phyloP scores from a whole-genome alignment of 2,329 filamentous ascomycete genomes.

The Diaporthe aspalathi region DNA sequence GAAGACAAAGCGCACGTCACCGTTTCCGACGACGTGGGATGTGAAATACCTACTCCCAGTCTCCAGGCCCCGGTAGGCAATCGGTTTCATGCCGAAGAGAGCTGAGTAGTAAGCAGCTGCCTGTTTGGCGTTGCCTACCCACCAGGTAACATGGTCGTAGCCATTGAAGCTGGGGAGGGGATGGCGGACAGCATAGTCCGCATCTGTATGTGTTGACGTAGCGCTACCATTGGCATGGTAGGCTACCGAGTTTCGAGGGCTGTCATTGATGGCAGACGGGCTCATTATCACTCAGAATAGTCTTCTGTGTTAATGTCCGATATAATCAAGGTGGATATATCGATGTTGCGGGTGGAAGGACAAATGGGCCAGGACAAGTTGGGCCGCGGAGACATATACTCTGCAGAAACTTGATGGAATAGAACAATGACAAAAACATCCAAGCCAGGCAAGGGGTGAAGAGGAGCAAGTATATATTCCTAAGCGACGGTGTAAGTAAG shows the following conservation, averaged over 20 bases:
- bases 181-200: slow-evolving; percentile 65
- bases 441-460: neutral
- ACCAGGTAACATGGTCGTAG: slow-evolving; percentile 96
- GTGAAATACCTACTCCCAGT: slow-evolving; percentile 85
- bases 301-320: slow-evolving; percentile 10
- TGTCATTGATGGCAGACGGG: slow-evolving; percentile 67
- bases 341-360: neutral
- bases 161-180: slow-evolving; percentile 74
- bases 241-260: slow-evolving; percentile 57
- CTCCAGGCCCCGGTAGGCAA: slow-evolving; percentile 90
- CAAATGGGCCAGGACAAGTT: neutral
- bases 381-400: neutral
- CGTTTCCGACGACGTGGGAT: slow-evolving; percentile 85
- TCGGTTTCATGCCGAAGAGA: slow-evolving; percentile 84
- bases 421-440: neutral
- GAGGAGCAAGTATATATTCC: slow-evolving; percentile 35
- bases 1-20: slow-evolving; percentile 83
- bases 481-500: neutral
- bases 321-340: slow-evolving; percentile 1
- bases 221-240: slow-evolving; percentile 44
- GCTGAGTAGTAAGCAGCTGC: slow-evolving; percentile 89
- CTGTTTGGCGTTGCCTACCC: slow-evolving; percentile 97
- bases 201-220: slow-evolving; percentile 55
- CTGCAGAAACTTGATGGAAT: neutral
- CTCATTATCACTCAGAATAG: slow-evolving; percentile 60